Conservation (phyloP, 78 protist genomes). For the Goniomonas avonlea region DNA sequence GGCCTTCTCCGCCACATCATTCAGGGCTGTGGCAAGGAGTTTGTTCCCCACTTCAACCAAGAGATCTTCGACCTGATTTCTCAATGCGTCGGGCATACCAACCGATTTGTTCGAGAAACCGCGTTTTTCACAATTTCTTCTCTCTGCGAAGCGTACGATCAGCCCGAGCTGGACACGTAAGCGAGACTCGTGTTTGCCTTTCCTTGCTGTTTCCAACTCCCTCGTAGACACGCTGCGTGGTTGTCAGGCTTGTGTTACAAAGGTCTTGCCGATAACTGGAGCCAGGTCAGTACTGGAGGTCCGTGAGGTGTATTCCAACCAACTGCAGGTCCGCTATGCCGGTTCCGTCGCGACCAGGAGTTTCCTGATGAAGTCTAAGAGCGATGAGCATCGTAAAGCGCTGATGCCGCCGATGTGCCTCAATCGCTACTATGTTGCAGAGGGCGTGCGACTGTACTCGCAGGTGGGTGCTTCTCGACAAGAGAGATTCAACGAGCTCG, state of each 20-base stretch:
- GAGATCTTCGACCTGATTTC: not conserved
- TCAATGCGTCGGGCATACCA: not conserved
- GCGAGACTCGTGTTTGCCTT: not conserved
- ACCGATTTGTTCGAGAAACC: conserved; percentile 35
- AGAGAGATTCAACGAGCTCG: no score
- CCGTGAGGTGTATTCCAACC: no score
- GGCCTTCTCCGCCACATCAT: not conserved
- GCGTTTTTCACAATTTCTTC: not conserved
- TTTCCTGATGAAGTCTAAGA: not conserved
- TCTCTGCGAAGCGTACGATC: not conserved
- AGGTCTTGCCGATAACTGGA: conserved; percentile 42
- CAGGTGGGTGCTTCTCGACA: no score
- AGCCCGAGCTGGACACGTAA: not conserved
- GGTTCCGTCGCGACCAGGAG: not conserved
- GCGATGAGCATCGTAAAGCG: not conserved
- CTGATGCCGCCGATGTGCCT: conserved; percentile 29
- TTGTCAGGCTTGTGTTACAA: not conserved
- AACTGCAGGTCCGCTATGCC: no score
- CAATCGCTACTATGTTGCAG: conserved; percentile 35
- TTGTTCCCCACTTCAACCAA: not conserved
- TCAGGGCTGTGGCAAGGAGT: not conserved
- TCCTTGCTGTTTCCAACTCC: no score
- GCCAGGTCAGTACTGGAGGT: conserved; percentile 26
- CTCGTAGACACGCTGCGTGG: not conserved
- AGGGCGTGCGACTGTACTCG: conserved; percentile 5